Evolutionary conservation across 2,329 filamentous ascomycete genomes (phyloP), one percentile per base, ranked within the genome.

Genomic region (Pseudocercospora macadamiae): DNA sequence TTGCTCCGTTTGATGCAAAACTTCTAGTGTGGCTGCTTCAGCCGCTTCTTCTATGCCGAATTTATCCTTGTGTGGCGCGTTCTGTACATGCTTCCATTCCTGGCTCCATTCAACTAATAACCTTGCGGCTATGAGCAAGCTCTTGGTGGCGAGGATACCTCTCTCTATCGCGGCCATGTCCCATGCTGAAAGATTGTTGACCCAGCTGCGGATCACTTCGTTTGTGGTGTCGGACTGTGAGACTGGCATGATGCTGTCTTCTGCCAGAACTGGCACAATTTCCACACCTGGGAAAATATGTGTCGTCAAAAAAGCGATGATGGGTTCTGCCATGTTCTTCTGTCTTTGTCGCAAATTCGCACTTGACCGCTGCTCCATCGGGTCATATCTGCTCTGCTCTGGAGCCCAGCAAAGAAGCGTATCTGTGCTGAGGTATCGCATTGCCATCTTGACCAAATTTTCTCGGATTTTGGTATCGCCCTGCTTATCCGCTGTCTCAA

Each of bases 371-470:
- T 51, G 53, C 42, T 61, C 47, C 47, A 60, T 57, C 26, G 79
- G 74, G 37, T 86, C 73, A 71, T 82, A 75, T 59, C 78, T 66
- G 45, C 76, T 77, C 56, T 77, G 77, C 68, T 81, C 81, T 0
- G 87, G 87, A 16, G 86, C 91, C 90, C 92, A 96, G 83, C 93
- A 97, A 1, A 99, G 85, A 32, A 97, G 78, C 0, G 91, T 93
- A 76, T 99, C 95, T 1, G 95, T 97, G 68, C 92, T 87, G 23
- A 99, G 83, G 75, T 97, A 97, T 47, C 89, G 85, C 82, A 97
- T 84, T 52, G 95, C 77, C 63, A 86, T 87, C 16, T 79, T 80
- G 14, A 89, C 78, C 47, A 97, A 86, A 37, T 83, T 79, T 0
- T 82, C 73, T 32, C 93, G 83, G 34, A 89, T 81, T 21, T 80